A percentile compares a stretch with the other conserved stretches of the same genome.
phyloP scores from a whole-genome alignment of 352 stramenopile species.

The Phytophthora meadii region DNA sequence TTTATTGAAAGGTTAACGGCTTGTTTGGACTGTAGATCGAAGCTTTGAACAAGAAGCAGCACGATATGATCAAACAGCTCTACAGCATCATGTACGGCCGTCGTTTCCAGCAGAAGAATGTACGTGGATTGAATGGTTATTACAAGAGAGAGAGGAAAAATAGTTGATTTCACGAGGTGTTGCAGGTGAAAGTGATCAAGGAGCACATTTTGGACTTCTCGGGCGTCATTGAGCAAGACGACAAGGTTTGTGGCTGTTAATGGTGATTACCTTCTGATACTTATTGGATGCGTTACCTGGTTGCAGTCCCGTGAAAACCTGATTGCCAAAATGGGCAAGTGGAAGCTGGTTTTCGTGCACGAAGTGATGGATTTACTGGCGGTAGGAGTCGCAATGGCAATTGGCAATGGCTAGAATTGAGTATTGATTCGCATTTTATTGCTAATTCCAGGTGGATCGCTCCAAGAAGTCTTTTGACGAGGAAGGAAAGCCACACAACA shows the following conservation, averaged over 20 bases:
- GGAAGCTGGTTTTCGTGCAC: conserved; percentile 74
- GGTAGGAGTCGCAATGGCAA: conserved; percentile 33
- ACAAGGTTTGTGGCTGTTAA: conserved; percentile 51
- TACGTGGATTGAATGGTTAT: conserved; percentile 29
- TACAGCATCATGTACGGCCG: conserved; percentile 83
- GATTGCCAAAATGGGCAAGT: conserved; percentile 68
- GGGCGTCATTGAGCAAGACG: conserved; percentile 63
- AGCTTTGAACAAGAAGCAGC: conserved; percentile 74
- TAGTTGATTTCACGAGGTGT: neutral
- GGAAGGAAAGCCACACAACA: conserved; percentile 56
- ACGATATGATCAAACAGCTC: conserved; percentile 78
- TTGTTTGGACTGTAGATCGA: conserved; percentile 46
- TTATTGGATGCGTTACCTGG: conserved; percentile 2
- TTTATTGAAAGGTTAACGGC: neutral
- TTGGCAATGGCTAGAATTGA: too few species aligned
- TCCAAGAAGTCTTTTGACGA: conserved; percentile 89
- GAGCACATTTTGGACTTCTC: conserved; percentile 85
- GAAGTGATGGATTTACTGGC: conserved; percentile 83
- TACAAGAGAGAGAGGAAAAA: neutral
- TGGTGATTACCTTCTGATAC: neutral
- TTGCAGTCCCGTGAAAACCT: conserved; percentile 64
- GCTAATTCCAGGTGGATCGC: conserved; percentile 65
- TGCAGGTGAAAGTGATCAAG: conserved; percentile 82
- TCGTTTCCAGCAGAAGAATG: conserved; percentile 83
- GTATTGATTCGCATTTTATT: conserved; percentile 1